Evolutionary conservation across 2,329 filamentous ascomycete genomes (phyloP).

Genomic region (Colletotrichum trifolii): DNA sequence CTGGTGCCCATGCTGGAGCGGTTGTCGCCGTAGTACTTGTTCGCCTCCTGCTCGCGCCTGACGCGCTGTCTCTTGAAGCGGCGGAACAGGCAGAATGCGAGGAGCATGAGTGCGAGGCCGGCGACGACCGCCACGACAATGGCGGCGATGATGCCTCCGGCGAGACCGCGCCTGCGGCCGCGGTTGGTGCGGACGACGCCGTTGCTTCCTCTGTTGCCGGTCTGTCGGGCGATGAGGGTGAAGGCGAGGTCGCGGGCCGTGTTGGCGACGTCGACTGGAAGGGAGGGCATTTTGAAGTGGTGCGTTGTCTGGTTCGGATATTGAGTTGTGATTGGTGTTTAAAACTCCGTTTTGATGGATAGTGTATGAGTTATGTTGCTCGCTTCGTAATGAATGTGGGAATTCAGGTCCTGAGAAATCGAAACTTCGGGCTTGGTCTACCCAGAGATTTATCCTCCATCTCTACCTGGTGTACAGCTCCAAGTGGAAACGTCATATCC

Average conservation of each 20-base stretch:
- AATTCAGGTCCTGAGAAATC: background rate
- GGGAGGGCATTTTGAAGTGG: conserved; percentile 8
- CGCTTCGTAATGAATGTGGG: background rate
- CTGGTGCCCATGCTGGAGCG: conserved; percentile 25
- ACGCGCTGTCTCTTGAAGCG: conserved; percentile 10
- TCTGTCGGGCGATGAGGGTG: conserved; percentile 3
- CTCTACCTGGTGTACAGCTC: background rate
- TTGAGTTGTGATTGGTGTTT: background rate
- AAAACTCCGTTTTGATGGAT: no score
- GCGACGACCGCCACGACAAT: conserved; percentile 15
- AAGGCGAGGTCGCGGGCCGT: background rate
- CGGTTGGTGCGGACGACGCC: background rate
- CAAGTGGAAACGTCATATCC: conserved; percentile 1
- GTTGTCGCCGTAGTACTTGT: conserved; percentile 29
- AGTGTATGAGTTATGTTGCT: background rate
- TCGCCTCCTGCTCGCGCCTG: conserved; percentile 20
- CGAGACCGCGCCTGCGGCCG: background rate
- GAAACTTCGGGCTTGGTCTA: no score
- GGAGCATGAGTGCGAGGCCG: background rate
- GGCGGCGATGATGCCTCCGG: conserved; percentile 28
- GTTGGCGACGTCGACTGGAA: conserved; percentile 1
- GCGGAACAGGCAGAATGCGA: conserved; percentile 8
- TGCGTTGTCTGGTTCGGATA: no score
- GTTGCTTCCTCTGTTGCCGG: background rate
- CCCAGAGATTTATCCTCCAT: conserved; percentile 1